Percentiles rank a stretch among this genome's conserved stretches.
Conservation (phyloP, 768 basidiomycete species). For the Lentinula guzmanii region DNA sequence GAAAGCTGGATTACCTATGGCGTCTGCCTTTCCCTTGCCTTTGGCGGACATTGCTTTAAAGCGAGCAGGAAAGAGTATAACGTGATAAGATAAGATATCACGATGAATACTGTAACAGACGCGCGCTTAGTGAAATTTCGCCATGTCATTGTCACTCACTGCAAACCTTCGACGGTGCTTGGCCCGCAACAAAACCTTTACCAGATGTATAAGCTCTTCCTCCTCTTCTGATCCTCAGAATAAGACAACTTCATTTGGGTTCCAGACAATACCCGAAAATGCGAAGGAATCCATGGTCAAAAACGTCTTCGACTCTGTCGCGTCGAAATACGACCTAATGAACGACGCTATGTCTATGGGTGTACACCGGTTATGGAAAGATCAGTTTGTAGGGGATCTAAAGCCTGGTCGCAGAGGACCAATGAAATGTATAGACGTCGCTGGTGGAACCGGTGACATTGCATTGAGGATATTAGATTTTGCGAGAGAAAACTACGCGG, state of each 20-base stretch:
- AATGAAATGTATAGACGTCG: slow-evolving; percentile 86
- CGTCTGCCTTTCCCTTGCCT: slow-evolving; percentile 42
- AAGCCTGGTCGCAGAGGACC: slow-evolving; percentile 73
- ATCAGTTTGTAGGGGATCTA: slow-evolving; percentile 71
- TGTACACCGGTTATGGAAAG: slow-evolving; percentile 96
- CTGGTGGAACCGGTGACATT: slow-evolving; percentile 97
- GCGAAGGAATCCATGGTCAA: slow-evolving; percentile 88
- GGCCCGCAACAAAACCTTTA: slow-evolving; percentile 8
- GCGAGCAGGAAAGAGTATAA: neutral
- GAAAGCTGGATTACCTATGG: slow-evolving; percentile 21
- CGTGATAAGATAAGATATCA: neutral
- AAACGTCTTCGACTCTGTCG: slow-evolving; percentile 92
- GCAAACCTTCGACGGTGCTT: slow-evolving; percentile 5
- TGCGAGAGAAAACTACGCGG: slow-evolving; percentile 82
- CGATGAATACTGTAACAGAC: neutral
- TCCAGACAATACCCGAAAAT: slow-evolving; percentile 80
- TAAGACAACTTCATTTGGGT: slow-evolving; percentile 86
- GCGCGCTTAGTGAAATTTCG: neutral
- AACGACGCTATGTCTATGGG: slow-evolving; percentile 99
- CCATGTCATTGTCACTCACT: slow-evolving; percentile 11
- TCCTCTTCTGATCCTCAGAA: slow-evolving; percentile 12
- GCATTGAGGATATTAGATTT: slow-evolving; percentile 90
- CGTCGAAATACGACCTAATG: slow-evolving; percentile 95
- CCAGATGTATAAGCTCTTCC: slow-evolving; percentile 13
- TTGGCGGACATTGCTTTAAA: neutral